Percentiles rank a stretch among this genome's conserved stretches.
Evolutionary conservation across 495 filamentous ascomycete genomes (phyloP).

Genomic region (Penicillium odoratum): DNA sequence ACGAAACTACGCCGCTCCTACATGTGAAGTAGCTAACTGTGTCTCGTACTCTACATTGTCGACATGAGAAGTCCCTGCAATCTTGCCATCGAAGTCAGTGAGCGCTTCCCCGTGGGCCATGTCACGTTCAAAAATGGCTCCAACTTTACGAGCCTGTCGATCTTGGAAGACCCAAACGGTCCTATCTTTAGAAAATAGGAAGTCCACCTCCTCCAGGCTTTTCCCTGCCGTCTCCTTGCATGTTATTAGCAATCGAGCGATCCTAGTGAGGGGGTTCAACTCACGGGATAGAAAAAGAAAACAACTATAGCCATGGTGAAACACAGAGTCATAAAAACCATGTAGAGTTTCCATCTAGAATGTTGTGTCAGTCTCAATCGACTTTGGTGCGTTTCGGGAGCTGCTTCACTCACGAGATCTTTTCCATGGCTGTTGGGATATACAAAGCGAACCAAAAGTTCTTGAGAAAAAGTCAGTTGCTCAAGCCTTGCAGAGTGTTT

Average conservation of each 20-base stretch:
- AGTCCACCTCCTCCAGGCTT: conserved; percentile 30
- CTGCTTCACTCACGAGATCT: conserved; percentile 23
- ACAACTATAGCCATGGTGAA: conserved; percentile 18
- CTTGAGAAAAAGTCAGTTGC: conserved; percentile 4
- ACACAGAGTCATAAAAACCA: conserved; percentile 28
- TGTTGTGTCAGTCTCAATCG: background rate
- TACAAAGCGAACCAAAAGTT: conserved; percentile 33
- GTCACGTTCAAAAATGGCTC: conserved; percentile 34
- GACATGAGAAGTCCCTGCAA: background rate
- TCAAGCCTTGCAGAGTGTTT: too few relatives aligned
- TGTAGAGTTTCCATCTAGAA: conserved; percentile 22
- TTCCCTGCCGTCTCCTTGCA: conserved; percentile 24
- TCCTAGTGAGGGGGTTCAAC: background rate
- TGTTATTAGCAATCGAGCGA: background rate
- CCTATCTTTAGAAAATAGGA: conserved; percentile 24
- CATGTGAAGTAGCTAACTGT: background rate
- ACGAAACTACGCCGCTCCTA: background rate
- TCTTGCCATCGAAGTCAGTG: conserved; percentile 27
- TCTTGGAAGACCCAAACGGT: conserved; percentile 28
- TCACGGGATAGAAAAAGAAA: conserved; percentile 25
- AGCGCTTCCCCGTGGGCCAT: conserved; percentile 34
- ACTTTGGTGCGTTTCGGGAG: background rate
- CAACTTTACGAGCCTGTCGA: conserved; percentile 25
- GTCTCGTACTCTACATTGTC: conserved; percentile 37
- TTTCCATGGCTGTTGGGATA: conserved; percentile 26